Conservation (phyloP, 768 basidiomycete genomes). For the Panaeolus papilionaceus region DNA sequence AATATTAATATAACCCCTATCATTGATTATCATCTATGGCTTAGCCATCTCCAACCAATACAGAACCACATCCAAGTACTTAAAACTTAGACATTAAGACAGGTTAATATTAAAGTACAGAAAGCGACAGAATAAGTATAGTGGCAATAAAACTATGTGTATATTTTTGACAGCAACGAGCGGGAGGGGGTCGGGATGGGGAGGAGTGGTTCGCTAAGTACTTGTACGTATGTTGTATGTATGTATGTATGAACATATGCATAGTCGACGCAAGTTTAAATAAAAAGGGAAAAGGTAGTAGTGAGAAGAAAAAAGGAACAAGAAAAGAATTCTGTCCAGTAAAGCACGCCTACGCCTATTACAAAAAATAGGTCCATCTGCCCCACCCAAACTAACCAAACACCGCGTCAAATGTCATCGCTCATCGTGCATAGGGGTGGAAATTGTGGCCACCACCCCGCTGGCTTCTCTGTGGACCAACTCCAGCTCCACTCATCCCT, state of each 20-base stretch:
- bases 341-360: slow-evolving; percentile 1
- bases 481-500: slow-evolving; percentile 57
- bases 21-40: background rate
- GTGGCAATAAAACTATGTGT: slow-evolving; percentile 8
- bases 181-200: background rate
- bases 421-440: slow-evolving; percentile 81
- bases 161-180: slow-evolving; percentile 10
- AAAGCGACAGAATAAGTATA: slow-evolving; percentile 11
- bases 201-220: slow-evolving; percentile 4
- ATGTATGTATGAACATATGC: background rate
- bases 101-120: slow-evolving; percentile 6
- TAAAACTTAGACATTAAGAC: background rate
- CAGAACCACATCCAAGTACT: background rate
- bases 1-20: background rate
- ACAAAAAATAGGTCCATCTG: slow-evolving; percentile 7
- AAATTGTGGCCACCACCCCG: slow-evolving; percentile 77
- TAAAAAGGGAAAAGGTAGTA: background rate
- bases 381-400: background rate
- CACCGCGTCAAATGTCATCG: background rate
- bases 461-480: slow-evolving; percentile 78
- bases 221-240: background rate
- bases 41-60: background rate
- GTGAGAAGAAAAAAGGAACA: background rate
- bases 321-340: slow-evolving; percentile 2
- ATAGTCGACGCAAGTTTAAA: background rate